Evolutionary conservation across 495 filamentous ascomycete genomes (phyloP).

Genomic region (Cladorrhinum samala): DNA sequence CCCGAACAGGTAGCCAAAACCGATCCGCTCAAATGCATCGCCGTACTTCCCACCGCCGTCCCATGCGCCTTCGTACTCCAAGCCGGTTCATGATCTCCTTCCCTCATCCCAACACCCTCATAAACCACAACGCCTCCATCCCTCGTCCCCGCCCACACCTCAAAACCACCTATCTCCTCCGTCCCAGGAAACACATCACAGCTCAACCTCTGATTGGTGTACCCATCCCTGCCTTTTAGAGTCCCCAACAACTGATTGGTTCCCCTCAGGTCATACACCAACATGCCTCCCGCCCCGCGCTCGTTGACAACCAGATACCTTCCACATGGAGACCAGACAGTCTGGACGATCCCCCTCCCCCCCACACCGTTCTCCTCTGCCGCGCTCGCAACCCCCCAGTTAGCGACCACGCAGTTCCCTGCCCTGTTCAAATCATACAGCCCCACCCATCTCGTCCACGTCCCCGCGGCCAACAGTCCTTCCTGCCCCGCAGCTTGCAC

Average conservation of each 20-base stretch:
- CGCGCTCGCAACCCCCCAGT: constrained; percentile 51
- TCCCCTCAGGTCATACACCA: constrained; percentile 80
- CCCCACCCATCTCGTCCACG: constrained; percentile 67
- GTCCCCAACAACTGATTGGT: constrained; percentile 57
- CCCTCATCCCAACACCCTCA: constrained; percentile 53
- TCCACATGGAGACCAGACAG: constrained; percentile 79
- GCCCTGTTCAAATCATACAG: constrained; percentile 65
- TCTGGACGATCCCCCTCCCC: constrained; percentile 67
- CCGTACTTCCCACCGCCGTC: constrained; percentile 52
- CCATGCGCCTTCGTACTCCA: constrained; percentile 57
- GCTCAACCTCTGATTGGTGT: constrained; percentile 71
- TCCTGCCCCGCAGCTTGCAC: constrained; percentile 25
- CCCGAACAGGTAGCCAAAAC: constrained; percentile 75
- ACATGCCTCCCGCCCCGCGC: constrained; percentile 63
- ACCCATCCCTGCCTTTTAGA: constrained; percentile 62
- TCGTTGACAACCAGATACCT: constrained; percentile 84
- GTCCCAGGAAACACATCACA: constrained; percentile 57
- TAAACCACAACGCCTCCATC: constrained; percentile 74
- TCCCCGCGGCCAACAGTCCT: constrained; percentile 72
- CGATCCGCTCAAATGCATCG: constrained; percentile 60
- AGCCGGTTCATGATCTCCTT: constrained; percentile 47
- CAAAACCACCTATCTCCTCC: constrained; percentile 48
- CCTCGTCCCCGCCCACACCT: constrained; percentile 80
- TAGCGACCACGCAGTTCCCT: constrained; percentile 56
- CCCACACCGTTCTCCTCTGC: constrained; percentile 35